Conservation (phyloP, 2,329 filamentous ascomycete genomes). For the Aspergillus udagawae region DNA sequence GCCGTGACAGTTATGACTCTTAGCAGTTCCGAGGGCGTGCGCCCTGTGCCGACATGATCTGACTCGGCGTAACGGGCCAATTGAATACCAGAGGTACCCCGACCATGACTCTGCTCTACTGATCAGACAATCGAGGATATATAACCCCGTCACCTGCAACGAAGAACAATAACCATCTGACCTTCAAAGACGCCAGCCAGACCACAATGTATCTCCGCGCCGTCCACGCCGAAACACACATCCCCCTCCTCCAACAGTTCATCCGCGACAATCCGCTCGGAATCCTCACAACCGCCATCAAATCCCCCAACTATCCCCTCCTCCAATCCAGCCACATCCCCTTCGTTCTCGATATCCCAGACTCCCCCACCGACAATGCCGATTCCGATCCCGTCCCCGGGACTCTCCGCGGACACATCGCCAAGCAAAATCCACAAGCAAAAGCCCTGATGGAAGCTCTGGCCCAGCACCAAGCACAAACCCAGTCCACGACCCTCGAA, state of each 20-base stretch:
- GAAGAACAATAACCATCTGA: not conserved
- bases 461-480: constrained; percentile 14
- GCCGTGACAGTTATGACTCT: no score
- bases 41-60: no score
- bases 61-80: no score
- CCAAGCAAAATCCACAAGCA: constrained; percentile 59
- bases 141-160: not conserved
- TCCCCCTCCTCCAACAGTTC: constrained; percentile 51
- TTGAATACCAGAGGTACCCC: no score
- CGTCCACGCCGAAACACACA: constrained; percentile 50
- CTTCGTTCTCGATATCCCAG: constrained; percentile 51
- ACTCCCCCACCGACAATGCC: constrained; percentile 9
- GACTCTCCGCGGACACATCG: constrained; percentile 58
- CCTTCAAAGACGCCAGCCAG: not conserved
- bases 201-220: constrained; percentile 55
- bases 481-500: constrained; percentile 24
- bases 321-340: constrained; percentile 61
- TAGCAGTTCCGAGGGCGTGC: no score
- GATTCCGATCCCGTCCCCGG: constrained; percentile 24
- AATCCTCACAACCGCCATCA: constrained; percentile 59
- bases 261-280: constrained; percentile 60
- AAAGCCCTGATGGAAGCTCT: constrained; percentile 56
- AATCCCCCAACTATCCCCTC: constrained; percentile 45
- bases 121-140: not conserved
- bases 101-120: no score